Base-by-base conservation (phyloP, 495 filamentous ascomycete genomes). In the Glonium stellatum region DNA sequence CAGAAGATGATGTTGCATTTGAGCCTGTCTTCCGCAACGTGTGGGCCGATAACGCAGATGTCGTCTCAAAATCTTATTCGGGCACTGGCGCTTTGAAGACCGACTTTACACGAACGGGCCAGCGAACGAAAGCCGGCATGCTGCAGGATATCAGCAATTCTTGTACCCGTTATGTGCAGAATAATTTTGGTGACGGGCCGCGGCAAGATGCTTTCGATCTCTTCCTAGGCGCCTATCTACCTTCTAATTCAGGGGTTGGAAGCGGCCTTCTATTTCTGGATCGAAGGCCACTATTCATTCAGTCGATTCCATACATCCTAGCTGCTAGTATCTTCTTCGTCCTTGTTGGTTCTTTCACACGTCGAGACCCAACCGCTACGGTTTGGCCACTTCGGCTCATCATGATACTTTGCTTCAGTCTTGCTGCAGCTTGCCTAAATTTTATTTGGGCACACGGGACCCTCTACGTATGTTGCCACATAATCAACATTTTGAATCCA, bases 1-100 rank as follows among this genome's bases (percentile, higher is more conserved):
- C 84, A 13, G 80, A 82, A 47, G 84, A 86, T 64, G 90, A 95
- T 63, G 71, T 78, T 10, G 82, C 77, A 5, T 97, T 98, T 69
- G 90, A 93, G 69, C 74, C 84, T 65, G 72, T 96, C 35, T 98
- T 96, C 81, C 87, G 92, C 19, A 96, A 97, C 69, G 79, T 96
- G 35, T 98, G 93, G 93, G 93, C 93, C 36, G 93, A 98, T 73
- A 98, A 98, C 71, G 93, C 93, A 23, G 93, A 98, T 67, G 87
- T 90, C 15, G 93, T 98, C 22, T 92, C 89, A 23, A 87, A 86
- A 60, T 83, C 88, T 0, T 98, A 98, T 70, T 91, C 92, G 10
- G 93, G 93, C 44, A 97, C 93, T 5, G 93, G 93, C 6, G 93
- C 93, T 34, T 78, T 97, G 73, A 97, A 97, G 75, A 97, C 93